These are phyloP conservation scores for Cystobasidiaceae sp. DNA, from an alignment of 1,284 basidiomycete genomes.

Conservation along the genomic window DNA sequence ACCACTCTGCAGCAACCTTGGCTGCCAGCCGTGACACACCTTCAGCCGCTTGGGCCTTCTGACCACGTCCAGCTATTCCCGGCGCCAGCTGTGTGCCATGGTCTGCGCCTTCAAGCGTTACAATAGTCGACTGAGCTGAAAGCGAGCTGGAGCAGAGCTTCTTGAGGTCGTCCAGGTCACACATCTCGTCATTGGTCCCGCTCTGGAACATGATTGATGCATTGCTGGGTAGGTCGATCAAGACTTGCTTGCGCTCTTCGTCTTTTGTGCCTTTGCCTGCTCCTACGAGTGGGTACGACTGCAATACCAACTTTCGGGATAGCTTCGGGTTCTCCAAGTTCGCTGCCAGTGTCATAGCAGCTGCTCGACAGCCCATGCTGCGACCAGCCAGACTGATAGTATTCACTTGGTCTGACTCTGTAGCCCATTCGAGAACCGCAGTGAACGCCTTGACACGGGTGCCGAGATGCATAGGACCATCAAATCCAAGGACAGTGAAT, in stretches of 20 bases:
- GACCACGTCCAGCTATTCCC: neutral
- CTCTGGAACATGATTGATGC: conserved; percentile 1
- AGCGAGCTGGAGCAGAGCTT: neutral
- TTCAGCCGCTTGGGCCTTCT: neutral
- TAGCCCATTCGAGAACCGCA: conserved; percentile 7
- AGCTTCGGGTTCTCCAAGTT: neutral
- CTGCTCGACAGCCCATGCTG: conserved; percentile 29
- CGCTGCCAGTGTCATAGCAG: neutral
- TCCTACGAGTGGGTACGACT: conserved; percentile 20
- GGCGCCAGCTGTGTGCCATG: conserved; percentile 7
- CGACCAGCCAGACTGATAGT: conserved; percentile 9
- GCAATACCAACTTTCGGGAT: neutral
- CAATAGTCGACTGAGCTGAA: neutral
- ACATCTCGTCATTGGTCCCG: conserved; percentile 21
- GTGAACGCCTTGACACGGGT: conserved; percentile 5
- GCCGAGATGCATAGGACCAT: conserved; percentile 3
- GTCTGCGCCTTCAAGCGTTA: neutral
- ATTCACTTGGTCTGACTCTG: neutral
- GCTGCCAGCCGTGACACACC: no score
- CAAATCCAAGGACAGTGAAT: conserved; percentile 15
- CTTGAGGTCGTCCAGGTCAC: neutral
- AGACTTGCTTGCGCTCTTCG: conserved; percentile 18
- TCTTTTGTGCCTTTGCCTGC: conserved; percentile 18
- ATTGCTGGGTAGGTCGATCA: neutral
- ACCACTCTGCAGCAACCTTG: neutral